Conservation (phyloP, 2,329 filamentous ascomycete species). For the Diaporthe citri region DNA sequence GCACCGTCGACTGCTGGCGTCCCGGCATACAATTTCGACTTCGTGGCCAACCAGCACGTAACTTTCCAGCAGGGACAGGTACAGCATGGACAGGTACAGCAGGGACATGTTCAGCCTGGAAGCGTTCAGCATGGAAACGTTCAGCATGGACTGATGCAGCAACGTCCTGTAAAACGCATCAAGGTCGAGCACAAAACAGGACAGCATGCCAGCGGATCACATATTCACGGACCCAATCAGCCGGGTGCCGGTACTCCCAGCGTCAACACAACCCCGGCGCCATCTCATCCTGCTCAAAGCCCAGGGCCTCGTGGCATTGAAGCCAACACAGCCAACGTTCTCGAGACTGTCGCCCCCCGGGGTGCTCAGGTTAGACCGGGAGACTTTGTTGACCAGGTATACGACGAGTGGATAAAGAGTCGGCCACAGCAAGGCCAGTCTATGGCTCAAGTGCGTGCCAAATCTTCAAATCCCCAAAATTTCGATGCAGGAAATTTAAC, state of each 20-base stretch:
- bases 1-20: neutral
- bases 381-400: neutral
- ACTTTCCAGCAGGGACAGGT: neutral
- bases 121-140: neutral
- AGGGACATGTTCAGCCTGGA: neutral
- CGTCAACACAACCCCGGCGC: neutral
- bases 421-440: too few relatives aligned
- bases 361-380: neutral
- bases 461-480: neutral
- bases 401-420: fast-evolving
- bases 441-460: neutral
- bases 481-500: neutral
- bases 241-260: neutral
- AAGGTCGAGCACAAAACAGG: neutral
- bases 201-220: too few relatives aligned
- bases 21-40: too few relatives aligned
- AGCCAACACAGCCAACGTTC: neutral
- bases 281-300: neutral
- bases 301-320: neutral
- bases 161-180: neutral
- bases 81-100: neutral
- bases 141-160: too few relatives aligned
- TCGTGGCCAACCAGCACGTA: neutral
- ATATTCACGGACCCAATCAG: neutral
- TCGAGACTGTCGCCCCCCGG: neutral